Base-by-base conservation (phyloP, 345 rosid species). In the thale cress (Arabidopsis thaliana) region DNA sequence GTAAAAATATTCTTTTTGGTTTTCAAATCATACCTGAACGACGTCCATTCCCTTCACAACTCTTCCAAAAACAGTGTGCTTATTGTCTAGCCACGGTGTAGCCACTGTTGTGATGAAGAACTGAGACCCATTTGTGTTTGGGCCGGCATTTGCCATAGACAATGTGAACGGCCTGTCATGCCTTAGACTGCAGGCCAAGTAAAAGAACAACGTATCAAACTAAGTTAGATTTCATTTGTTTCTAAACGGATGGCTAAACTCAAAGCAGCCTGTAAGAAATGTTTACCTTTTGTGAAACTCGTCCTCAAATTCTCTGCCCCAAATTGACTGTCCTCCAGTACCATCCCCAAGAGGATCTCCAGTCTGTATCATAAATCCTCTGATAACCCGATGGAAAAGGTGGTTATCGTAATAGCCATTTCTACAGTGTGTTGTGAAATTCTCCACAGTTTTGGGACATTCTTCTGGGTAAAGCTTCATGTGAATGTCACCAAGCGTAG, bases 291-390 rank as follows among this genome's bases (percentile, higher is more conserved):
- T 96, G 82, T 96, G 99, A 80, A 96, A 93, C 84, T 96, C 99
- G 41, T 93, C 99, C 83, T 89, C 98, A 44, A 93, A 96, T 82
- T 91, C 99, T 83, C 98, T 89, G 59, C 99, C 99, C 99, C 99
- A 93, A 41, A 96, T 93, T 71, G 99, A 92, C 82, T 96, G 99
- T 59, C 98, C 99, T 67, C 98, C 99, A 51, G 98, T 96, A 58
- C 99, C 99, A 82, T 96, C 99, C 44, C 99, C 99, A 72, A 96
- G 82, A 63, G 99, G 98, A 76, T 96, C 99, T 67, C 99, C 99
- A 23, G 98, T 89, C 74, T 96, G 99, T 79, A 93, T 73, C 99
- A 95, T 95, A 86, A 95, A 95, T 69, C 99, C 99, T 79, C 82
- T 93, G 83, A 96, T 93, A 58, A 93, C 96, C 23, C 96, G 91